Percentiles rank a stretch among this genome's conserved stretches.
Conservation (phyloP, 169 alveolate genomes). For the Besnoitia besnoiti region DNA sequence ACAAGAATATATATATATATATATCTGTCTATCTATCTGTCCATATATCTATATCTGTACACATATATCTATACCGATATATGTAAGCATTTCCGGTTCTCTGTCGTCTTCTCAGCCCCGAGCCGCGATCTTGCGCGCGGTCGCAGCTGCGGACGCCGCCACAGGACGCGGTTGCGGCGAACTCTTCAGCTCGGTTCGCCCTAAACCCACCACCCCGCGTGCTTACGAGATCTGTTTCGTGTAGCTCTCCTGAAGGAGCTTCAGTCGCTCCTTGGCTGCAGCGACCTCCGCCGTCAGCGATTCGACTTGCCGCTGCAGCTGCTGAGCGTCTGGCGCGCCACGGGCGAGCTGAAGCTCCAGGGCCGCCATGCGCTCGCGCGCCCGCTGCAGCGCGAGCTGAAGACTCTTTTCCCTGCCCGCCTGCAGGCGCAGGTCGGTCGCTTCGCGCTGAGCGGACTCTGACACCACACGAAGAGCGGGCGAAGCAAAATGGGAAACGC, state of each 20-base stretch:
- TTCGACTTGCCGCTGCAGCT: slow-evolving; percentile 27
- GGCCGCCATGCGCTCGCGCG: not conserved
- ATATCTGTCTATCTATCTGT: not conserved
- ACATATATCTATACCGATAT: not conserved
- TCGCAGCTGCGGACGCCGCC: too few species aligned
- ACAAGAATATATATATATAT: not conserved
- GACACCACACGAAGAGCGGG: not conserved
- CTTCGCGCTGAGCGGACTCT: not conserved
- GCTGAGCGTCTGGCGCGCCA: not conserved
- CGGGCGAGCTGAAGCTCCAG: slow-evolving; percentile 30
- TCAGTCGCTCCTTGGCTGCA: not conserved
- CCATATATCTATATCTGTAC: not conserved
- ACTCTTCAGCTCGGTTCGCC: not conserved
- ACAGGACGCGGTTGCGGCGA: too few species aligned
- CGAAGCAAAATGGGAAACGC: not conserved
- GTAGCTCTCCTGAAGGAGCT: not conserved
- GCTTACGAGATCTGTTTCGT: not conserved
- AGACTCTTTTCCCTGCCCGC: not conserved
- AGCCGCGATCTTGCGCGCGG: too few species aligned
- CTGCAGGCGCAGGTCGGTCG: not conserved
- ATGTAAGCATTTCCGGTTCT: not conserved
- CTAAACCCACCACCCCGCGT: not conserved
- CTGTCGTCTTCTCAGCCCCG: not conserved
- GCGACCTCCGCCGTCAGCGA: not conserved
- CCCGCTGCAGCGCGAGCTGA: not conserved